A percentile compares a stretch with the other conserved stretches of the same genome.
Evolutionary conservation across 176 grass and related monocot species (phyloP).

Genomic region (Puya raimondii): DNA sequence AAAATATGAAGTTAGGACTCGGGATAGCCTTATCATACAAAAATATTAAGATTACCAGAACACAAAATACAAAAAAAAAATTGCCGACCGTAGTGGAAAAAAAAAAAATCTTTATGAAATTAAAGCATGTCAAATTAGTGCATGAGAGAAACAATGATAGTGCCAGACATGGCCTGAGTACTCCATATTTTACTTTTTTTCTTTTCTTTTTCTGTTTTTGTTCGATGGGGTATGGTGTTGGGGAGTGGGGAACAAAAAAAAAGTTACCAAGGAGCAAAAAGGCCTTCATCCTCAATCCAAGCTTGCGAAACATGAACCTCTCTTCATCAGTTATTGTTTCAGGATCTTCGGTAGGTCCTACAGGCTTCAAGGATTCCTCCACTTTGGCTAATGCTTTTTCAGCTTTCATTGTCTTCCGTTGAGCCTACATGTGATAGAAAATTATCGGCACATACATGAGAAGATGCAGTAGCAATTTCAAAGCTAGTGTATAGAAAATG

Average conservation of each 20-base stretch:
- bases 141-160: too few relatives aligned
- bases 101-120: too few relatives aligned
- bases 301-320: conserved; percentile 89
- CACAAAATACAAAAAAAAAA: too few relatives aligned
- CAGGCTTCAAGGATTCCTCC: conserved; percentile 71
- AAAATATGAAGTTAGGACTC: conserved; percentile 3
- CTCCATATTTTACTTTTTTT: too few relatives aligned
- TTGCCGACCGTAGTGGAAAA: too few relatives aligned
- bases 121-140: too few relatives aligned
- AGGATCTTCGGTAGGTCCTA: conserved; percentile 26
- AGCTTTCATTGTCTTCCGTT: conserved; percentile 64
- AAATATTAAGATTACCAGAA: background rate
- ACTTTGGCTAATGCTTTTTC: conserved; percentile 76
- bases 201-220: too few relatives aligned
- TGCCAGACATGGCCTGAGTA: too few relatives aligned
- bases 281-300: conserved; percentile 92
- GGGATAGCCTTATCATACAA: background rate
- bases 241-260: background rate
- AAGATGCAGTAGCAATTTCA: background rate
- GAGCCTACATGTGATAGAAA: conserved; percentile 38
- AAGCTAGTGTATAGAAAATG: background rate
- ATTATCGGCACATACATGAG: background rate
- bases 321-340: conserved; percentile 95
- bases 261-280: conserved; percentile 74
- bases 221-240: too few relatives aligned